Percentiles rank a stretch among this genome's conserved stretches.
Evolutionary conservation across 768 basidiomycete genomes (phyloP).

Genomic region (Suillus brevipes): DNA sequence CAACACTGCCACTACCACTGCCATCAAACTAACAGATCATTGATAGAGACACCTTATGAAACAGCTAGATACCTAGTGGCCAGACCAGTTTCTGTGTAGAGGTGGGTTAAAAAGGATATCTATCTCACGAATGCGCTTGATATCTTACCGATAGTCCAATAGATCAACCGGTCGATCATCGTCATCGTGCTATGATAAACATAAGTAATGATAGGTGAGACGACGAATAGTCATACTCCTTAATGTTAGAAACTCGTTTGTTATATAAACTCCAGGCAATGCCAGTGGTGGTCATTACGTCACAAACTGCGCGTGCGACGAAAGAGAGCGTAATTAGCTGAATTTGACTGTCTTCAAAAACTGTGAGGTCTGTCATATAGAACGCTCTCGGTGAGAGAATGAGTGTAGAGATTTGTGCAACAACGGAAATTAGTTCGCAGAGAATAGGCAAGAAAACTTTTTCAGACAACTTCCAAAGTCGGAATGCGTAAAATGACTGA

Average conservation of each 20-base stretch:
- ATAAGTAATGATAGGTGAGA: not conserved
- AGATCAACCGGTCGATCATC: not conserved
- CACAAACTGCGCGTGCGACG: not conserved
- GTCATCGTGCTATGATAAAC: not conserved
- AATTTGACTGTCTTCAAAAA: not conserved
- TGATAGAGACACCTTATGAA: not conserved
- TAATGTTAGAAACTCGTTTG: not conserved
- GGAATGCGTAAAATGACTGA: constrained; percentile 9
- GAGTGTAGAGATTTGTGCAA: not conserved
- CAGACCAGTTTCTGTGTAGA: not conserved
- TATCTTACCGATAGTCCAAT: not conserved
- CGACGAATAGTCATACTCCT: not conserved
- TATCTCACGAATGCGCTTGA: not conserved
- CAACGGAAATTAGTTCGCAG: not conserved
- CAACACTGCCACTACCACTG: not conserved
- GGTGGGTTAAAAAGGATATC: not conserved
- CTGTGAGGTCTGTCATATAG: not conserved
- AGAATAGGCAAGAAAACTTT: not conserved
- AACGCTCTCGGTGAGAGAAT: not conserved
- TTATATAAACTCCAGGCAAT: not conserved
- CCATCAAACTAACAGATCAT: not conserved
- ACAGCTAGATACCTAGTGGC: not conserved
- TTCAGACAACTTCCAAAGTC: constrained; percentile 4
- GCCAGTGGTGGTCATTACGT: not conserved
- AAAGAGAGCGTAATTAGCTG: not conserved